Evolutionary conservation across 768 basidiomycete species (phyloP), one percentile per base, ranked within the genome.

Genomic region (Termitomyces sp.): DNA sequence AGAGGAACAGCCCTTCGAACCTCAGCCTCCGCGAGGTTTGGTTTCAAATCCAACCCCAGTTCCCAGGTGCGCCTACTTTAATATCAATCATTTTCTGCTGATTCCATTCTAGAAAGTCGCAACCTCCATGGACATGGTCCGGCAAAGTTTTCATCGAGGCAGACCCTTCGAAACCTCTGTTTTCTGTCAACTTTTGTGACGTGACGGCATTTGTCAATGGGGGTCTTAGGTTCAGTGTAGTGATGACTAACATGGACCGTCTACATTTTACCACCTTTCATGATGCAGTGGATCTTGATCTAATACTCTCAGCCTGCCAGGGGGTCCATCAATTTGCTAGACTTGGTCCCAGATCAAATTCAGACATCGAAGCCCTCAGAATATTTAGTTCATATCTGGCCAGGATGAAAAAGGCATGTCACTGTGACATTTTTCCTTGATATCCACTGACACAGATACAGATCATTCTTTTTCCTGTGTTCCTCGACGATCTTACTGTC

Each of bases 91-190:
- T 5, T 33, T 18, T 55, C 47, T n/a, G n/a, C 58, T 67, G 2
- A 68, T 39, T 5, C 41, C 24, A 39, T 51, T 42, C 1, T 55
- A 87, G 86, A 60, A 5, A n/a, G 81, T 83, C 41, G 74, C 73
- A 22, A 83, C 44, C 82, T 65, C 80, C 80, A 54, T 90, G 82
- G 82, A 83, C 75, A 60, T 89, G 88, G 88, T 71, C 75, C 37
- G 87, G 86, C 24, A 71, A 80, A 22, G 71, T 88, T 29, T 75
- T 76, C 54, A 73, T 81, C 22, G 73, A 72, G 13, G 68, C 67
- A 5, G 72, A 70, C 22, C 68, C 70, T 24, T 67, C 73, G 28
- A 76, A 83, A 55, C 69, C 69, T 7, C 62, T 85, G 0, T 86
- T 86, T 69, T 72, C 79, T 36, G 75, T 82, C 31, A 67, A 65